Conservation (phyloP, 352 stramenopile genomes). For the Globisporangium lucens region DNA sequence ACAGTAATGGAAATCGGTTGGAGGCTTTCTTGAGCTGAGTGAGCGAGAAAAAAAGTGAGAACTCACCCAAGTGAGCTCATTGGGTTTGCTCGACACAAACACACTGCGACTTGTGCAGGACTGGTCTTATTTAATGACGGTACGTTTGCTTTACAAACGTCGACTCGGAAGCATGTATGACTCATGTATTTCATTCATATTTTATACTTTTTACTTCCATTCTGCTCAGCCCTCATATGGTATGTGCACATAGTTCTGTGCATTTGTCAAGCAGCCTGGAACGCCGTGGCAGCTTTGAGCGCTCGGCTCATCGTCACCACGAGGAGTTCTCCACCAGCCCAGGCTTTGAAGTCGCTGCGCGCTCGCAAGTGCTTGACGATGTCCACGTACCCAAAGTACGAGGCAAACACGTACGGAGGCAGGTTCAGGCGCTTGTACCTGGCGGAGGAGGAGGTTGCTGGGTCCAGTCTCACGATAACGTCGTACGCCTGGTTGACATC, state of each 20-base stretch:
- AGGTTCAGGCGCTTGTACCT: background rate
- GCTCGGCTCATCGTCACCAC: constrained; percentile 1
- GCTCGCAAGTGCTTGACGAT: background rate
- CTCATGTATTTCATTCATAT: background rate
- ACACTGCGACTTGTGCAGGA: too few species aligned
- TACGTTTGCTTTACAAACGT: background rate
- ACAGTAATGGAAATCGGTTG: too few species aligned
- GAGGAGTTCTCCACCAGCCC: background rate
- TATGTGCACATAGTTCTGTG: too few species aligned
- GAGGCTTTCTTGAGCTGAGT: too few species aligned
- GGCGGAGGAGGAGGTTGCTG: background rate
- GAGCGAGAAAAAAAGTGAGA: too few species aligned
- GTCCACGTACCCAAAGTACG: constrained; percentile 3
- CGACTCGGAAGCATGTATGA: background rate
- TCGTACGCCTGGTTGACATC: constrained; percentile 2
- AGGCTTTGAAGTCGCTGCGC: background rate
- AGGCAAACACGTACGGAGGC: constrained; percentile 5
- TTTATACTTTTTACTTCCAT: background rate
- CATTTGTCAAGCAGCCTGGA: background rate
- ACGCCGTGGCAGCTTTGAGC: background rate
- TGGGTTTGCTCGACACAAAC: too few species aligned
- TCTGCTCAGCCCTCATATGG: background rate
- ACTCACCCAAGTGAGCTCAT: too few species aligned
- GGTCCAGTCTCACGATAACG: background rate
- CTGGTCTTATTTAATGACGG: background rate